Conservation (phyloP, 768 basidiomycete species). For the Megacollybia marginata region DNA sequence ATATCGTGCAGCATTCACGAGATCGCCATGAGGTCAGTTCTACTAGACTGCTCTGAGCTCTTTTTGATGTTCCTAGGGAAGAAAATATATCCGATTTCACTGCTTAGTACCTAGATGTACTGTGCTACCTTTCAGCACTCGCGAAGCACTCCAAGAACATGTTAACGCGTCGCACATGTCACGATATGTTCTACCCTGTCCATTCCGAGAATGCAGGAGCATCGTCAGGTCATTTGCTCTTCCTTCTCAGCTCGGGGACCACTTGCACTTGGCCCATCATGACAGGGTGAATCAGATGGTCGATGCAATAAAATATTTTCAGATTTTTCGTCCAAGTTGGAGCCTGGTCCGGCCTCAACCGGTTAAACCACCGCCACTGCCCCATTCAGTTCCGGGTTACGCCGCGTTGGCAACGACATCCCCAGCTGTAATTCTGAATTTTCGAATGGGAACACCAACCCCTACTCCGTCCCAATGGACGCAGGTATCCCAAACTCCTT, state of each 20-base stretch:
- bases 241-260: not conserved
- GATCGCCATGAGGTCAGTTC: not conserved
- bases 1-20: not conserved
- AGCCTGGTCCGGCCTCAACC: not conserved
- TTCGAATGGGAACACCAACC: not conserved
- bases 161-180: not conserved
- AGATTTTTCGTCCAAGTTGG: not conserved
- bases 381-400: not conserved
- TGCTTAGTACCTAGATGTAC: not conserved
- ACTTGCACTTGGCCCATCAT: not conserved
- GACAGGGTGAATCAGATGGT: not conserved
- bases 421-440: not conserved
- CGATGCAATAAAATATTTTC: not conserved
- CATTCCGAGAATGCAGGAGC: not conserved
- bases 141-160: not conserved
- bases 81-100: not conserved
- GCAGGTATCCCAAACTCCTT: not conserved
- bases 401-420: not conserved
- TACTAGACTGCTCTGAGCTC: no score
- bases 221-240: not conserved
- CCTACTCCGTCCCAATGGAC: not conserved
- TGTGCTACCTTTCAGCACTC: not conserved
- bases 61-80: no score
- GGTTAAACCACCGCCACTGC: not conserved
- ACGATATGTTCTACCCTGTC: not conserved